Percentiles rank a stretch among this genome's conserved stretches.
These are phyloP conservation scores for Oropetium thomaeum DNA, from an alignment of 176 grass and related monocot species.

Conservation along the genomic window DNA sequence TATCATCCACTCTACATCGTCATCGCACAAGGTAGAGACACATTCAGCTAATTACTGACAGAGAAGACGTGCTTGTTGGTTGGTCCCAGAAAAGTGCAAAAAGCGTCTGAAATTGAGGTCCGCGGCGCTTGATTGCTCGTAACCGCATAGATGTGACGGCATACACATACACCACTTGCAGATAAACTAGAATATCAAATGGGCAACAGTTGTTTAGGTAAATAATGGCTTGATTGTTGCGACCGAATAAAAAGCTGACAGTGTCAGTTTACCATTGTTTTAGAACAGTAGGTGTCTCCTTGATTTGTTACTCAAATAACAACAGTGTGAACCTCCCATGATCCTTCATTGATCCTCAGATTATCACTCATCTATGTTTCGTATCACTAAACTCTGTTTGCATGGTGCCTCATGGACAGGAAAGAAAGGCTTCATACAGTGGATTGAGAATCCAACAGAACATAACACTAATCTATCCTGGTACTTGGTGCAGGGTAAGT, in stretches of 20 bases:
- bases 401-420: conserved; percentile 29
- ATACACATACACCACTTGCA: neutral
- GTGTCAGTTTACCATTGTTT: too few species aligned
- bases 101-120: neutral
- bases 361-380: neutral
- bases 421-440: conserved; percentile 38
- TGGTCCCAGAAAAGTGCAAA: neutral
- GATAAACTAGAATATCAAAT: neutral
- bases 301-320: too few species aligned
- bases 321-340: too few species aligned
- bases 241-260: neutral
- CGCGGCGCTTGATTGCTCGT: neutral
- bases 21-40: conserved; percentile 54
- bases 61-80: neutral
- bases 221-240: neutral
- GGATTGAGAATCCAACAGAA: conserved; percentile 51
- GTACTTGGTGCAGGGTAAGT: conserved; percentile 44
- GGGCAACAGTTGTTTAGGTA: neutral
- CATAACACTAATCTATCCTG: conserved; percentile 49
- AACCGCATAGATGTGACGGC: neutral
- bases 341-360: neutral
- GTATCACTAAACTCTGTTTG: neutral
- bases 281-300: too few species aligned
- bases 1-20: conserved; percentile 50
- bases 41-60: neutral